Evolutionary conservation across 106 monocot genomes (phyloP).

Genomic region (Posidonia australis): DNA sequence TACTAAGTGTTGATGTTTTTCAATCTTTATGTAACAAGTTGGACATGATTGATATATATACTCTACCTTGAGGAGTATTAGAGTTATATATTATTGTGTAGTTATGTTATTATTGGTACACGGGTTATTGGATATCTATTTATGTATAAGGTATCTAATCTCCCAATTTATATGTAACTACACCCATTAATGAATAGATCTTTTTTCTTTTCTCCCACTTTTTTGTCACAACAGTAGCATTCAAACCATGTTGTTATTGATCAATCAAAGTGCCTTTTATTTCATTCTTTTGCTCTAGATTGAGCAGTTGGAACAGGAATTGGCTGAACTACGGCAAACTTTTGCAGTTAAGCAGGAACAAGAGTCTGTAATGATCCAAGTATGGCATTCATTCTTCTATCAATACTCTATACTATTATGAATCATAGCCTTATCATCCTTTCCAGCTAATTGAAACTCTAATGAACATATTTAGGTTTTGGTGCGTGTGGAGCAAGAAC

Average conservation of each 20-base stretch:
- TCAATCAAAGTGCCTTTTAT: background rate
- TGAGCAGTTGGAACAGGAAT: constrained; percentile 63
- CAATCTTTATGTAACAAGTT: no score
- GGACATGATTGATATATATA: no score
- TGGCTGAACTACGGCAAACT: constrained; percentile 40
- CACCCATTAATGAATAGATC: no score
- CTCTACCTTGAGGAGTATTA: no score
- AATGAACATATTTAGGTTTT: constrained; percentile 6
- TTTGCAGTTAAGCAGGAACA: constrained; percentile 67
- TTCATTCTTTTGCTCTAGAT: constrained; percentile 24
- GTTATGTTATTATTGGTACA: no score
- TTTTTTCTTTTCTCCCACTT: no score
- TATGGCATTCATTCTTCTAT: constrained; percentile 1
- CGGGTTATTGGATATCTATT: no score
- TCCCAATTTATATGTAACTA: no score
- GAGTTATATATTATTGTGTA: no score
- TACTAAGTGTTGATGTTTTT: no score
- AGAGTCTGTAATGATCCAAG: constrained; percentile 67
- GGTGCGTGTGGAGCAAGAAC: constrained; percentile 12
- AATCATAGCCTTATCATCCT: background rate
- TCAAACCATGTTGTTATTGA: background rate
- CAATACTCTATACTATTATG: background rate
- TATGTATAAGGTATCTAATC: no score
- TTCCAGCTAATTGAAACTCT: background rate
- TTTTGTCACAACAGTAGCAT: background rate